Evolutionary conservation across 208 protist species (phyloP).

Genomic region (Leishmania major): DNA sequence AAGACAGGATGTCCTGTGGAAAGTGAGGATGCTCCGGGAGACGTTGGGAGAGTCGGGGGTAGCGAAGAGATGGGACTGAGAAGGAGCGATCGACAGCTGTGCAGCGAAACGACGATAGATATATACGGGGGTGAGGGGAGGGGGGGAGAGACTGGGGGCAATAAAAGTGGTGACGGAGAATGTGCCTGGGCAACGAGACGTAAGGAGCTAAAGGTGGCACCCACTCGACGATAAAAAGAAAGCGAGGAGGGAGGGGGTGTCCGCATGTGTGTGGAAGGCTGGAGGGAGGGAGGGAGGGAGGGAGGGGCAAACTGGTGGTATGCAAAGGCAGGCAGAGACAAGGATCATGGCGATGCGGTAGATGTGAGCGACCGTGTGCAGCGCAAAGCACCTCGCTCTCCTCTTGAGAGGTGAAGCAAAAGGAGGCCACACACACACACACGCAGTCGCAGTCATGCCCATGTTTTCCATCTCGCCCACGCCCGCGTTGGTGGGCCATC

Average conservation of each 20-base stretch:
- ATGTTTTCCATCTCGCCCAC: background rate
- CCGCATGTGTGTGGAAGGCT: background rate
- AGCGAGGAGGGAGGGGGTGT: background rate
- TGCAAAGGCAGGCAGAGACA: background rate
- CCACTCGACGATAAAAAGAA: background rate
- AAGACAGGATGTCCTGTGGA: background rate
- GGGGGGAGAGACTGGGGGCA: background rate
- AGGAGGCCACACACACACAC: background rate
- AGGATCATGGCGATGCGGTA: background rate
- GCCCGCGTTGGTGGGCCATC: background rate
- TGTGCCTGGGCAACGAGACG: too few species aligned
- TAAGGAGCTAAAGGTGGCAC: background rate
- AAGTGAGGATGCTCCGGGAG: background rate
- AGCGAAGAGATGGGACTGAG: background rate
- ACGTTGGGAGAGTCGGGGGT: background rate
- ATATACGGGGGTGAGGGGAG: background rate
- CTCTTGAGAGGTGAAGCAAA: background rate
- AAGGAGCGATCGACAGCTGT: background rate
- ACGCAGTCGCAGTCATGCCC: background rate
- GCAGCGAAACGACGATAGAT: background rate
- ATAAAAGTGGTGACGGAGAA: background rate
- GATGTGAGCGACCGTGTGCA: background rate
- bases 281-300: background rate
- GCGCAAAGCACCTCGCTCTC: background rate
- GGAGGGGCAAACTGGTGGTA: background rate